Percentiles rank a stretch among this genome's conserved stretches.
Conservation (phyloP, 2,329 filamentous ascomycete genomes). For the Dothideomycetes sp. region DNA sequence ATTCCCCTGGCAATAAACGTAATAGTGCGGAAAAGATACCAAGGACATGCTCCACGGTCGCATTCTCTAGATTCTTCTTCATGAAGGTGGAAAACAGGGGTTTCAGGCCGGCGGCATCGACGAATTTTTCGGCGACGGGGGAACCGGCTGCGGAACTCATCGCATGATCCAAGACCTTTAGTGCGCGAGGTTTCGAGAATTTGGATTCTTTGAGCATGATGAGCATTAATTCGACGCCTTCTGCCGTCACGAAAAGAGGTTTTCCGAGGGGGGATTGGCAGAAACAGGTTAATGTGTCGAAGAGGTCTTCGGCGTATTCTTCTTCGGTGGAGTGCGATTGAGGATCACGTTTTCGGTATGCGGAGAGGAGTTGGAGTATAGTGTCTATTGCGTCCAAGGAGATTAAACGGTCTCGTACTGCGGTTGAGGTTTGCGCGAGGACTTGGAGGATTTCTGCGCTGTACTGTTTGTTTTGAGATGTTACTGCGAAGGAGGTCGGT, state of each 20-base stretch:
- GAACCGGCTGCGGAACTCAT: conserved; percentile 44
- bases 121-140: conserved; percentile 64
- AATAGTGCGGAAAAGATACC: conserved; percentile 78
- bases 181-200: conserved; percentile 66
- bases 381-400: conserved; percentile 60
- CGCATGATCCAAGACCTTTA: conserved; percentile 80
- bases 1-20: conserved; percentile 67
- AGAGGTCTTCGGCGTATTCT: conserved; percentile 90
- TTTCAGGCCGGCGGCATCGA: conserved; percentile 79
- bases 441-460: conserved; percentile 87
- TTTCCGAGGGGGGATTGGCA: conserved; percentile 70
- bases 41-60: conserved; percentile 68
- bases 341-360: conserved; percentile 80
- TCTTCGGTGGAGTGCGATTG: conserved; percentile 80
- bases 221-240: conserved; percentile 82
- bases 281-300: conserved; percentile 74
- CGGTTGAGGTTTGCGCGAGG: conserved; percentile 63
- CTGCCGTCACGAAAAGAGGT: conserved; percentile 71
- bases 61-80: conserved; percentile 66
- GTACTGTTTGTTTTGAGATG: conserved; percentile 92
- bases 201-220: conserved; percentile 90
- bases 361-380: conserved; percentile 71
- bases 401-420: conserved; percentile 56
- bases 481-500: conserved; percentile 35
- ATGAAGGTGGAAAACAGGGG: conserved; percentile 78